Evolutionary conservation across 768 basidiomycete genomes (phyloP), one percentile per base, ranked within the genome.

Genomic region (Chalciporus pseudorubinellus): DNA sequence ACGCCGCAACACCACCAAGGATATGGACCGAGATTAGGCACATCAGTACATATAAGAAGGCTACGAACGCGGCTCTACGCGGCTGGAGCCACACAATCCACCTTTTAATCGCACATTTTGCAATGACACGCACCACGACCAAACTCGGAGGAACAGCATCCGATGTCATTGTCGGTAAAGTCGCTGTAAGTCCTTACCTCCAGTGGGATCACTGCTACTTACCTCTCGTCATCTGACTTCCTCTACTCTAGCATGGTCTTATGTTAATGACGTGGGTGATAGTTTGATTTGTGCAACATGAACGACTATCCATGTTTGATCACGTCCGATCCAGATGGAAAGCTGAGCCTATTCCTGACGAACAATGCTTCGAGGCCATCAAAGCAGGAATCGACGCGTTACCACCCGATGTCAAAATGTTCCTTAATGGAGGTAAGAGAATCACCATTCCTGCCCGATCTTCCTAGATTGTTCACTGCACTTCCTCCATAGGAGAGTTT

Each of bases 351-450:
- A 65, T 76, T 29, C 69, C 80, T 1, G 84, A 87, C 50, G 82
- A 82, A 46, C 74, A 80, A 29, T 78, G 78, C 9, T 85, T 88
- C 53, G 79, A 76, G 19, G 71, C 82, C 2, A 84, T 87, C 70
- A 81, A 80, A 61, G 76, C 75, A 11, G 76, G 74, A 5, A 59
- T 80, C 51, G 70, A 75, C 31, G 64, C 70, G 0, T 59, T 77
- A 29, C 75, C 76, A 0, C 55, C 69, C 0, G 77, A 74, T n/a
- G 67, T 64, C 28, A 80, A 80, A 60, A 74, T 78, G 60, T 55
- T 81, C 43, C 52, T 84, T 55, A 82, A 82, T 57, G 76, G 73
- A 58, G 77, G 80, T 74, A 55, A 11, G 68, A 19, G 9, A 3
- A 24, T 21, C 2, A 8, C 19, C 12, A 3, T 24, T 24, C 24